Percentiles rank a stretch among this genome's conserved stretches.
phyloP scores from a whole-genome alignment of 2,329 filamentous ascomycete species.

The Bipolaris gigantea region DNA sequence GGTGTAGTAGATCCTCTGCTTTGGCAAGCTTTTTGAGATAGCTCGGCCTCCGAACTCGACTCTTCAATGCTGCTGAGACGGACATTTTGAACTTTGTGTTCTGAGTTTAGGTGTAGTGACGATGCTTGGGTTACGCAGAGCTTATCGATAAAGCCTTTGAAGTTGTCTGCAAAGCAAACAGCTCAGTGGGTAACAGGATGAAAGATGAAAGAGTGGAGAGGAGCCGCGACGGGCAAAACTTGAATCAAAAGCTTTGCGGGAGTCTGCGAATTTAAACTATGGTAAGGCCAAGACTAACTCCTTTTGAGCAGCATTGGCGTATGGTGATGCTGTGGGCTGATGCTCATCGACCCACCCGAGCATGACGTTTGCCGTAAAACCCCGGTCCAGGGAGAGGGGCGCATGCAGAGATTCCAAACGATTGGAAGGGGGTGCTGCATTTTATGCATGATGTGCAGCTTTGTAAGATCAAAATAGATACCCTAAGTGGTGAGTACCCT shows the following conservation, averaged over 20 bases:
- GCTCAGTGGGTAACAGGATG: neutral
- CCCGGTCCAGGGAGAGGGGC: conserved; percentile 10
- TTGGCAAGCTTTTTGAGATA: conserved; percentile 79
- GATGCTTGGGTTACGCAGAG: neutral
- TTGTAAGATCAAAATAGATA: neutral
- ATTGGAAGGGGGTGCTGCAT: neutral
- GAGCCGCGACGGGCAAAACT: conserved; percentile 8
- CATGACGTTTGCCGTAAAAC: conserved; percentile 20
- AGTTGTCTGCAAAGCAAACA: neutral
- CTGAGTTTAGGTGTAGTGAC: neutral
- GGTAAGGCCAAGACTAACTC: conserved; percentile 12
- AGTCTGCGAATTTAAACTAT: conserved; percentile 14
- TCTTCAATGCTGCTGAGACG: conserved; percentile 74
- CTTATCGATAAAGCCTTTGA: conserved; percentile 17
- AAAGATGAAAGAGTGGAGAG: conserved; percentile 14
- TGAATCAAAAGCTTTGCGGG: neutral
- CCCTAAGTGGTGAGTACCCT: neutral
- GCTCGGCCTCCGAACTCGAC: conserved; percentile 73
- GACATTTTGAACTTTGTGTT: conserved; percentile 39
- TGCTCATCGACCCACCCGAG: conserved; percentile 15
- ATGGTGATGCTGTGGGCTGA: conserved; percentile 16
- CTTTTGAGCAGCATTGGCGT: conserved; percentile 9
- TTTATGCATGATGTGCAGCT: neutral
- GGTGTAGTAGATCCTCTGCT: conserved; percentile 75
- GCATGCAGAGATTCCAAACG: neutral